phyloP scores from a whole-genome alignment of 1,284 basidiomycete species.

The Exobasidium rhododendri region DNA sequence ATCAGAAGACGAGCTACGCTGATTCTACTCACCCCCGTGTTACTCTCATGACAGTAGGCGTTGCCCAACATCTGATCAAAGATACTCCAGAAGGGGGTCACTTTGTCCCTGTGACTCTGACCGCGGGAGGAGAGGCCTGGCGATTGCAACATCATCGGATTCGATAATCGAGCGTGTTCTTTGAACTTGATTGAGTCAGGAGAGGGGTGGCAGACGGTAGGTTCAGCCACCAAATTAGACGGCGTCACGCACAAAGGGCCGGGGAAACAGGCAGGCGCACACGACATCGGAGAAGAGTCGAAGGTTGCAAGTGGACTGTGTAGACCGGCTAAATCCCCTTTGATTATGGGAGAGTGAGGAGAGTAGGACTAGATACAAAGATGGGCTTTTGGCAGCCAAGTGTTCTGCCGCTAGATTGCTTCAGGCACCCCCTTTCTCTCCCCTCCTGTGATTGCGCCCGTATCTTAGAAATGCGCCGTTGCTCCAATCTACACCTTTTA shows the following conservation, averaged over 20 bases:
- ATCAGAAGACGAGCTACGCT: too few relatives aligned
- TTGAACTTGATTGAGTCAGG: not conserved
- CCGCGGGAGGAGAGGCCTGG: slow-evolving; percentile 13
- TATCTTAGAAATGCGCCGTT: too few relatives aligned
- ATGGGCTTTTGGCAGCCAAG: too few relatives aligned
- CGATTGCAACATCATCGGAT: not conserved
- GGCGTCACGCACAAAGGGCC: not conserved
- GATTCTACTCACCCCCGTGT: slow-evolving; percentile 4
- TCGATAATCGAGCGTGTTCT: not conserved
- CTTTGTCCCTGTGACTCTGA: slow-evolving; percentile 8
- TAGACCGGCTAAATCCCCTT: too few relatives aligned
- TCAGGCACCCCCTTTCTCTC: too few relatives aligned
- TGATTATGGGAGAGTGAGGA: too few relatives aligned
- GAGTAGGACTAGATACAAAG: too few relatives aligned
- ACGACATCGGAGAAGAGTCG: slow-evolving; percentile 1
- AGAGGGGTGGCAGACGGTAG: not conserved
- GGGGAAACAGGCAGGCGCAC: slow-evolving; percentile 16
- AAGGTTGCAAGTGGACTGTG: not conserved
- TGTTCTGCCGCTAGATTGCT: too few relatives aligned
- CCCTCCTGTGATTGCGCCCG: too few relatives aligned
- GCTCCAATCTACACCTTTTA: too few relatives aligned
- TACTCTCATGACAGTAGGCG: slow-evolving; percentile 14
- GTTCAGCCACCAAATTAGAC: not conserved
- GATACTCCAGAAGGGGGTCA: slow-evolving; percentile 20
- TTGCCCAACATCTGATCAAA: slow-evolving; percentile 23